Evolutionary conservation across 2,329 filamentous ascomycete species (phyloP).

Genomic region (Fusarium kyushuense): DNA sequence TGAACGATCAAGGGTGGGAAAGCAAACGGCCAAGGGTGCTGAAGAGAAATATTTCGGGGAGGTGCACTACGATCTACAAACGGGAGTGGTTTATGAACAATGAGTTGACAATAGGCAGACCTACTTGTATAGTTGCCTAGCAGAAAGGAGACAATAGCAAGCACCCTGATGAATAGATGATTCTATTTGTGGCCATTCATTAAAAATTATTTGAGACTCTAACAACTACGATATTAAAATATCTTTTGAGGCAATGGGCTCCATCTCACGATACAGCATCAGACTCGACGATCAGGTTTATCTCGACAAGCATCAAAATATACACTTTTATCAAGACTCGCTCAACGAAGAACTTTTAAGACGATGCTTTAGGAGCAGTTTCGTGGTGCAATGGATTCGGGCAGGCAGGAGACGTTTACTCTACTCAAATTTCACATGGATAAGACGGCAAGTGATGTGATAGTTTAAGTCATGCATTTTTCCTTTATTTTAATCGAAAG

Average conservation of each 20-base stretch:
- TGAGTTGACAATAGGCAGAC: neutral
- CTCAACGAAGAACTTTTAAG: no score
- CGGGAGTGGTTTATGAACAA: neutral
- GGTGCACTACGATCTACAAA: conserved; percentile 5
- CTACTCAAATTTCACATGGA: neutral
- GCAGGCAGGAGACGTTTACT: no score
- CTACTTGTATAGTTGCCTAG: neutral
- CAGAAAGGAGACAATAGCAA: neutral
- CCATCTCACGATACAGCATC: neutral
- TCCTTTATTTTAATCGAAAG: conserved; percentile 7
- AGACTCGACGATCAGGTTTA: no score
- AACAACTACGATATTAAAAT: neutral
- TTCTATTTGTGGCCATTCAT: no score
- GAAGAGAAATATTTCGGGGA: neutral
- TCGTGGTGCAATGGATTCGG: no score
- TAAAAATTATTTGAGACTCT: no score
- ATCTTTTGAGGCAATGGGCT: neutral
- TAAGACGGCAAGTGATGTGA: neutral
- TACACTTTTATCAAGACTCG: no score
- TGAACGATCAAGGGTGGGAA: neutral
- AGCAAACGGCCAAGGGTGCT: neutral
- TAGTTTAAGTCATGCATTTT: neutral
- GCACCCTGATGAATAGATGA: no score
- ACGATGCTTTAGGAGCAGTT: no score
- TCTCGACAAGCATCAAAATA: no score